Evolutionary conservation across 345 rosid genomes (phyloP).

Genomic region (Citrus trifoliata): DNA sequence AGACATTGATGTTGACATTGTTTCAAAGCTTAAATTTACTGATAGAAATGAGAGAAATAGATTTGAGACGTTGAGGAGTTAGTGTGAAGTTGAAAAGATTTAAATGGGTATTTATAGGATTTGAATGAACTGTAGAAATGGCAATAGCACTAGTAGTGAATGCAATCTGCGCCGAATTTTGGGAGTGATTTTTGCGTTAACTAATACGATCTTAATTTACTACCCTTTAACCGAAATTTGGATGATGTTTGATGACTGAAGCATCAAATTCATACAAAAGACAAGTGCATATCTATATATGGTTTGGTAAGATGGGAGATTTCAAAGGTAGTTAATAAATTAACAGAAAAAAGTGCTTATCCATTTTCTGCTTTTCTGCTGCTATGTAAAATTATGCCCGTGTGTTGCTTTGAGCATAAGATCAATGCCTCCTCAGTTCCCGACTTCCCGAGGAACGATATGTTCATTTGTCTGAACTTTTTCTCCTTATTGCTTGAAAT

Average conservation of each 20-base stretch:
- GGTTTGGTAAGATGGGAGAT: not conserved
- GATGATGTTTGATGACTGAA: not conserved
- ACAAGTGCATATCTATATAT: not conserved
- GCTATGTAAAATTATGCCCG: not conserved
- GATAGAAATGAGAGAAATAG: not conserved
- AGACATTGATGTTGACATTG: slow-evolving; percentile 25
- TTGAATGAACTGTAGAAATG: not conserved
- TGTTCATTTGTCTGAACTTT: no score
- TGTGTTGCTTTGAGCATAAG: not conserved
- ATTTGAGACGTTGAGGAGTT: not conserved
- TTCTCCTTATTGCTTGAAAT: not conserved
- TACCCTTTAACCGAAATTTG: not conserved
- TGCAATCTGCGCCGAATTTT: not conserved
- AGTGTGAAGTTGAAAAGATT: not conserved
- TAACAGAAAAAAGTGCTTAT: not conserved
- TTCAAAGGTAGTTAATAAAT: not conserved
- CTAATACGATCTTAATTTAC: no score
- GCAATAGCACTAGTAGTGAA: no score
- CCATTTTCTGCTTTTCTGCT: not conserved
- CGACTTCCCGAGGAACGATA: not conserved
- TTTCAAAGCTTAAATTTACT: slow-evolving; percentile 9
- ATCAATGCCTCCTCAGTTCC: not conserved
- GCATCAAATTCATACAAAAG: not conserved
- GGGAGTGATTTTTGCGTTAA: not conserved
- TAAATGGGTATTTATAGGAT: not conserved